Conservation (phyloP, 768 basidiomycete genomes). For the Mrakia frigida region DNA sequence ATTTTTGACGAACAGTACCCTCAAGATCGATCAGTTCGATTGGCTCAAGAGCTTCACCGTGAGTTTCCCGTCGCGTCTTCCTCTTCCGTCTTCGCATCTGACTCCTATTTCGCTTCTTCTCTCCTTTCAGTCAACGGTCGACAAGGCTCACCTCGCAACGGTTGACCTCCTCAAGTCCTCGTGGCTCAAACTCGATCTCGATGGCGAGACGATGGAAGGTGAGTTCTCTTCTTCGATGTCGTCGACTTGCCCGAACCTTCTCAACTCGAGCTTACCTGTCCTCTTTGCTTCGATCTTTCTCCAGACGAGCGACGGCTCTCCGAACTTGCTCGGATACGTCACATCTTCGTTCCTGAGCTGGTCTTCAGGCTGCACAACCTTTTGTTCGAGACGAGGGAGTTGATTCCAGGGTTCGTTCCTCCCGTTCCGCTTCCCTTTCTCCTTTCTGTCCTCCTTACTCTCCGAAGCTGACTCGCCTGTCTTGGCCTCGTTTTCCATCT, state of each 20-base stretch:
- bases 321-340: slow-evolving; percentile 74
- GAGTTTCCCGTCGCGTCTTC: slow-evolving; percentile 15
- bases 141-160: slow-evolving; percentile 32
- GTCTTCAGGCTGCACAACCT: slow-evolving; percentile 75
- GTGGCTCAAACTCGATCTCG: slow-evolving; percentile 37
- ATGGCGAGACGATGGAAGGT: slow-evolving; percentile 3
- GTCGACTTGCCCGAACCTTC: neutral
- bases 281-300: neutral
- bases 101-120: slow-evolving; percentile 30
- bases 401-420: slow-evolving; percentile 61
- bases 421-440: neutral
- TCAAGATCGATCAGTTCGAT: slow-evolving; percentile 42
- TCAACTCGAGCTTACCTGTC: neutral
- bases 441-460: neutral
- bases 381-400: slow-evolving; percentile 58
- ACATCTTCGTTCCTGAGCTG: slow-evolving; percentile 83
- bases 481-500: neutral
- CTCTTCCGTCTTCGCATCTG: slow-evolving; percentile 11
- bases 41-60: slow-evolving; percentile 40
- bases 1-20: slow-evolving; percentile 33
- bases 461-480: neutral
- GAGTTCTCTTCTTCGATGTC: neutral
- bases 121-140: slow-evolving; percentile 15
- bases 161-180: slow-evolving; percentile 36
- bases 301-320: slow-evolving; percentile 55